Conservation (phyloP, 495 filamentous ascomycete species). For the Neurospora sp. region DNA sequence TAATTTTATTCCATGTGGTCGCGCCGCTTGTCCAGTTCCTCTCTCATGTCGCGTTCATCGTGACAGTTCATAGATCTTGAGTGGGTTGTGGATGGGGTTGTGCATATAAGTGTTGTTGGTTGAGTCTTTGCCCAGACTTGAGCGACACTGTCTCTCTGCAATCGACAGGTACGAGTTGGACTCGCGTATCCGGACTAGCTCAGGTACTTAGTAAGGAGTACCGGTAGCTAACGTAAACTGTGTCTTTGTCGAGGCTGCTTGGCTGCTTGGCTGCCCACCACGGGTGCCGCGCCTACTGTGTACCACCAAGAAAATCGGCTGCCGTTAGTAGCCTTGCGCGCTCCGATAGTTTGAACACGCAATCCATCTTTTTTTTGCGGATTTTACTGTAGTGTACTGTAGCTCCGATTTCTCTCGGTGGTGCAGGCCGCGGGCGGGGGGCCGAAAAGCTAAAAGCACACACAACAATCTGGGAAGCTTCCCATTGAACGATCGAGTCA, state of each 20-base stretch:
- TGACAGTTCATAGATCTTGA: background rate
- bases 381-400: background rate
- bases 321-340: background rate
- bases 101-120: background rate
- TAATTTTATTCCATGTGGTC: background rate
- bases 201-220: background rate
- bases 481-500: conserved; percentile 11
- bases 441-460: background rate
- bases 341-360: background rate
- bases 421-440: background rate
- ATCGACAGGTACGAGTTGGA: background rate
- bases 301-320: background rate
- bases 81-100: background rate
- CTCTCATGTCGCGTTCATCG: background rate
- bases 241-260: background rate
- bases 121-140: background rate
- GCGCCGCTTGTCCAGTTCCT: background rate
- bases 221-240: background rate
- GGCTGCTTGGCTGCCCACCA: background rate
- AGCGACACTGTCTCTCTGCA: background rate
- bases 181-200: background rate
- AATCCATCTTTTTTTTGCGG: background rate
- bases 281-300: background rate
- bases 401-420: background rate
- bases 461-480: conserved; percentile 10